These are phyloP conservation scores for Hanseniaspora valbyensis DNA, from an alignment of 805 yeast species.

Conservation along the genomic window DNA sequence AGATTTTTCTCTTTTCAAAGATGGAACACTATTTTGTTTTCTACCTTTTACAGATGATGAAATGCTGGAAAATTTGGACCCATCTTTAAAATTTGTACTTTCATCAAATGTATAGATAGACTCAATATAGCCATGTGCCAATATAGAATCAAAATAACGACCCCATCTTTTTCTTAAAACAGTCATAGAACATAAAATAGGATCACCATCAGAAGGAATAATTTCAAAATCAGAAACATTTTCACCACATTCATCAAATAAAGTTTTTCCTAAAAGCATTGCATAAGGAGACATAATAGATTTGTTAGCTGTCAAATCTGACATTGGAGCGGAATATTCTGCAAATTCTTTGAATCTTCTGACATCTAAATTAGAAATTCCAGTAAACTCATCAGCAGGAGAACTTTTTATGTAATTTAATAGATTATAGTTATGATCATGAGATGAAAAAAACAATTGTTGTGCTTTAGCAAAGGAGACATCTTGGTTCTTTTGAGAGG, in stretches of 20 bases:
- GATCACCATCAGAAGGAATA: conserved; percentile 56
- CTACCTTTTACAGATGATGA: conserved; percentile 2
- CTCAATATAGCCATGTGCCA: conserved; percentile 54
- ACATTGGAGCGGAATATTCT: conserved; percentile 62
- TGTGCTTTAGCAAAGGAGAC: conserved; percentile 5
- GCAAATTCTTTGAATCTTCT: conserved; percentile 54
- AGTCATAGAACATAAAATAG: conserved; percentile 50
- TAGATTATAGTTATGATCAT: conserved; percentile 12
- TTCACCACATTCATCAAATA: conserved; percentile 55
- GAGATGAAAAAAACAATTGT: conserved; percentile 10
- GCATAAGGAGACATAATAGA: conserved; percentile 70
- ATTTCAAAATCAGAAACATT: conserved; percentile 62
- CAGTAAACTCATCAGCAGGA: conserved; percentile 17
- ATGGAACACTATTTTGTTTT: conserved; percentile 2
- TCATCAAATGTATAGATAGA: conserved; percentile 33
- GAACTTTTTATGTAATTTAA: conserved; percentile 13
- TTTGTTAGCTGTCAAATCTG: conserved; percentile 51
- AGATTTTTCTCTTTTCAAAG: background rate
- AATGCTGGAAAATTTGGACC: conserved; percentile 14
- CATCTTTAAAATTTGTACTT: background rate
- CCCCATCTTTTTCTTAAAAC: conserved; percentile 72
- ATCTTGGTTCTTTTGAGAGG: background rate
- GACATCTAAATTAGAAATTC: background rate
- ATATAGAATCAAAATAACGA: conserved; percentile 47
- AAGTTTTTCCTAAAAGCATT: conserved; percentile 64